Percentiles rank a stretch among this genome's conserved stretches.
These are phyloP conservation scores for Candida hungchunana DNA, from an alignment of 805 yeast genomes.

Conservation along the genomic window DNA sequence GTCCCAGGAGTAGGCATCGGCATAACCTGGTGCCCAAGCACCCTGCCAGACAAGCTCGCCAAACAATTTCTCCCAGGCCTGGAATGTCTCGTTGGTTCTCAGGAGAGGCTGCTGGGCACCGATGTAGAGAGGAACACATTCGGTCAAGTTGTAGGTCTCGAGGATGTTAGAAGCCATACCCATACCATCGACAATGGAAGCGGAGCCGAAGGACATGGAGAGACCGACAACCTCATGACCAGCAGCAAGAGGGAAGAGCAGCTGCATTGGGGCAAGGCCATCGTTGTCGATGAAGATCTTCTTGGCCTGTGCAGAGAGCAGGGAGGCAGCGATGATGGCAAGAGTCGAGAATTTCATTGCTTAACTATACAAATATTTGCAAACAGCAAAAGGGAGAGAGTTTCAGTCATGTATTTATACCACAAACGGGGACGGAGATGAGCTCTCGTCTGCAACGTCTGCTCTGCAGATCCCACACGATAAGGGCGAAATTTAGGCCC, in stretches of 20 bases:
- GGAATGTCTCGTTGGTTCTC: slow-evolving; percentile 37
- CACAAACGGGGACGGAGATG: no score
- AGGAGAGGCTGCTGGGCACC: slow-evolving; percentile 38
- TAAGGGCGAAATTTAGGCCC: no score
- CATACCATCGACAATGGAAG: slow-evolving; percentile 36
- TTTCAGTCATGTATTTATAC: no score
- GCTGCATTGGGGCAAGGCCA: slow-evolving; percentile 35
- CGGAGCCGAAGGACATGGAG: slow-evolving; percentile 36
- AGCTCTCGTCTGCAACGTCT: no score
- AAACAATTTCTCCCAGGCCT: slow-evolving; percentile 33
- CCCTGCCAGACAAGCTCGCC: slow-evolving; percentile 42
- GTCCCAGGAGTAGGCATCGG: slow-evolving; percentile 31
- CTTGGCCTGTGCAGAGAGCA: slow-evolving; percentile 23
- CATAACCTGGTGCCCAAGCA: slow-evolving; percentile 32
- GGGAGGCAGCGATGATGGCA: slow-evolving; percentile 13
- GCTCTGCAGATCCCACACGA: no score
- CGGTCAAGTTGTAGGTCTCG: slow-evolving; percentile 30
- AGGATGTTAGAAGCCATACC: slow-evolving; percentile 32
- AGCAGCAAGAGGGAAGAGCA: slow-evolving; percentile 35
- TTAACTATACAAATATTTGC: no score
- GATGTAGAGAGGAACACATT: slow-evolving; percentile 34
- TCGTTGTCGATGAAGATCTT: slow-evolving; percentile 41
- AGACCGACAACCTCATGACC: slow-evolving; percentile 39
- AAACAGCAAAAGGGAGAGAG: no score
- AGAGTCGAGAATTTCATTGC: slow-evolving; percentile 16